These are phyloP conservation scores for Erysimum cheiranthoides DNA, from an alignment of 345 rosid genomes.

Conservation along the genomic window DNA sequence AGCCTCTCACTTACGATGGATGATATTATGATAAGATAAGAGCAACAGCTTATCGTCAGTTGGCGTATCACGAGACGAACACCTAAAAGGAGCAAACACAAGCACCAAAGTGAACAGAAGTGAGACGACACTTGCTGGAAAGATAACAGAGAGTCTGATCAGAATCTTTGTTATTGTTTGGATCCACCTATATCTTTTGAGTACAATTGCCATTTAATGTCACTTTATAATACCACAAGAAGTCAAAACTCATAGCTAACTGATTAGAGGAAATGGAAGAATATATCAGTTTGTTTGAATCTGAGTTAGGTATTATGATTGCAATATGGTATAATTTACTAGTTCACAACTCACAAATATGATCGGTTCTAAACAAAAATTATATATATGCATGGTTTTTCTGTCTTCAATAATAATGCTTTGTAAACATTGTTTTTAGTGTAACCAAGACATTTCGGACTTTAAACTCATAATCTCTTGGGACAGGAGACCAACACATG, in stretches of 20 bases:
- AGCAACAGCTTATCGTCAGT: slow-evolving; percentile 31
- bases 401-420: too few relatives aligned
- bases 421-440: too few relatives aligned
- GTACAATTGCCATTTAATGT: slow-evolving; percentile 27
- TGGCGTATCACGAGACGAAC: slow-evolving; percentile 32
- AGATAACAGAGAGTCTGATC: slow-evolving; percentile 4
- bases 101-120: slow-evolving; percentile 10
- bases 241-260: background rate
- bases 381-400: too few relatives aligned
- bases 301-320: background rate
- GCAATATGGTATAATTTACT: background rate
- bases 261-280: background rate
- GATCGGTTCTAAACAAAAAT: background rate
- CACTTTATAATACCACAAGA: background rate
- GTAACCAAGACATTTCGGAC: too few relatives aligned
- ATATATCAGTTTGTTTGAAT: background rate
- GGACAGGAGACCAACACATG: too few relatives aligned
- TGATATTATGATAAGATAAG: slow-evolving; percentile 39
- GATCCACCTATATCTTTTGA: slow-evolving; percentile 7
- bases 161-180: slow-evolving; percentile 8
- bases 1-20: slow-evolving; percentile 11
- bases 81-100: slow-evolving; percentile 19
- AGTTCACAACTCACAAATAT: background rate
- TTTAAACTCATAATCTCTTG: background rate
- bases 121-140: slow-evolving; percentile 36